Base-by-base conservation (phyloP, 2,329 filamentous ascomycete genomes). In the Hirsutella thompsonii region DNA sequence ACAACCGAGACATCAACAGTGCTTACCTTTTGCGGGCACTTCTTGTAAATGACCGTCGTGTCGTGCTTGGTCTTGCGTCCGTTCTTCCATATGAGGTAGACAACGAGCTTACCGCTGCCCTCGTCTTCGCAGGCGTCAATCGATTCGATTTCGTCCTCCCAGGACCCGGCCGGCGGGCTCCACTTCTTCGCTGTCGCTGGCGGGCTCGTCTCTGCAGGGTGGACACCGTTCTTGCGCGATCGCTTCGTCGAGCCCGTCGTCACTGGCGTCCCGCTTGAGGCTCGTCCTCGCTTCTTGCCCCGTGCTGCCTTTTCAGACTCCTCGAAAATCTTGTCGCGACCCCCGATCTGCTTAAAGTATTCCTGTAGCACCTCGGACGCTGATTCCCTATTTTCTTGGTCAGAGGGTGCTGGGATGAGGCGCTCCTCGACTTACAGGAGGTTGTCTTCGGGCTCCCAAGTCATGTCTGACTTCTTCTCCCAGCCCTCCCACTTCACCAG, bases 401-500 rank as follows among this genome's bases (percentile, higher is more conserved):
- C 8, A 36, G 35, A 20, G 8, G 35, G 8, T 18, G 14, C 14
- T 18, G n/a, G n/a, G 9, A 16, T 16, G 4, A 18, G 16, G 5
- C 14, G 32, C 32, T n/a, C n/a, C 23, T 18, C 13, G 10, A 44
- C 54, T 38, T 48, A 61, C 59, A 47, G 35, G 6, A 62, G 49
- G 44, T 88, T 89, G 10, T 77, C 75, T 50, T 85, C 79, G 0
- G 82, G 79, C 55, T 92, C 85, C 84, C 83, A 90, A 0, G 85
- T 92, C 52, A 75, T 62, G 49, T 92, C 85, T 0, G 65, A 58
- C 46, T 79, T 76, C 46, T 79, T 73, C 0, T 83, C 75, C 46
- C 81, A 92, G 3, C 84, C 84, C 47, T 84, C 76, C 85, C 85
- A 92, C 52, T 90, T 88, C 29, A 92, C 82, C 39, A 81, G 70